Evolutionary conservation across 768 basidiomycete genomes (phyloP).

Genomic region (Rhizopogon rudus): DNA sequence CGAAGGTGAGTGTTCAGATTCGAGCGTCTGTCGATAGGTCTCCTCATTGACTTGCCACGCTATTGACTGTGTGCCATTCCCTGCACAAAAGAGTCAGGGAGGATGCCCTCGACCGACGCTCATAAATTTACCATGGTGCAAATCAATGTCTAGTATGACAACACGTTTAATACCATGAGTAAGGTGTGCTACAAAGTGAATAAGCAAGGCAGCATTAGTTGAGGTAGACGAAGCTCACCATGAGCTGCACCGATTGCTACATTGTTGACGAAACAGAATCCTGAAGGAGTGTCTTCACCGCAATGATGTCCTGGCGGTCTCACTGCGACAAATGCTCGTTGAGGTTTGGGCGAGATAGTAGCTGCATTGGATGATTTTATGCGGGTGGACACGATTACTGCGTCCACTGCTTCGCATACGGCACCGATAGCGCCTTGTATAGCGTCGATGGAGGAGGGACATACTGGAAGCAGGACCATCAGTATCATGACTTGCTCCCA

Average conservation of each 20-base stretch:
- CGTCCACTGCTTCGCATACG: constrained; percentile 85
- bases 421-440: constrained; percentile 81
- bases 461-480: constrained; percentile 44
- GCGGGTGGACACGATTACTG: constrained; percentile 35
- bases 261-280: constrained; percentile 96
- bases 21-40: constrained; percentile 63
- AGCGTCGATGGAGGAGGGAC: constrained; percentile 67
- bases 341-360: constrained; percentile 22
- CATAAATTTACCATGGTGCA: constrained; percentile 20
- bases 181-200: constrained; percentile 60
- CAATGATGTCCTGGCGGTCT: constrained; percentile 95
- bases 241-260: constrained; percentile 88
- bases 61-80: constrained; percentile 93
- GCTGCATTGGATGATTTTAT: constrained; percentile 1
- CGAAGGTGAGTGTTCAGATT: constrained; percentile 32
- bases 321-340: constrained; percentile 74
- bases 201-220: neutral
- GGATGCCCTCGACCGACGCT: neutral
- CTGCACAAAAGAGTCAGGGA: constrained; percentile 29
- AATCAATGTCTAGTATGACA: constrained; percentile 82
- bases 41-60: constrained; percentile 91
- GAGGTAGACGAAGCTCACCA: constrained; percentile 41
- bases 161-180: constrained; percentile 72
- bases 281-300: constrained; percentile 82
- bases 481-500: neutral